Base-by-base conservation (phyloP, 1,139 yeast species). In the Sugiyamaella castrensis region DNA sequence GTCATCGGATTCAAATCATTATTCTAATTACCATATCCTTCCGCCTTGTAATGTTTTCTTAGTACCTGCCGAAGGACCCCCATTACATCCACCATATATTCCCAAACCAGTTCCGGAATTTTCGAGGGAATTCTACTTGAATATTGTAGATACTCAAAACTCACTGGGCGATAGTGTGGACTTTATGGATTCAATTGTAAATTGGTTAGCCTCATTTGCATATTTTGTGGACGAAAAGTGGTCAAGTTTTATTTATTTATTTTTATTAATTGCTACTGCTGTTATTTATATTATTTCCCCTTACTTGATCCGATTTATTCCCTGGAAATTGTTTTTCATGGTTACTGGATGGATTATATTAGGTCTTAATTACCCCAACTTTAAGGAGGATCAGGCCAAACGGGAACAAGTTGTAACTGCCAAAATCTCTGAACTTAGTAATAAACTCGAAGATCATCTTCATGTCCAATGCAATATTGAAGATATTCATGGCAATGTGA, bases 81-180 rank as follows among this genome's bases (percentile, higher is more conserved):
- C 79, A 0, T 58, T 85, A 37, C 65, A 71, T 40, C 69, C 70
- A 6, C 72, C 77, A 11, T 73, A 69, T 10, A 58, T 76, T 0
- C 94, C 95, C 1, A 80, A 78, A 53, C 95, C 95, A 0, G 86
- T 83, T 2, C 87, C 92, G 1, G 88, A 87, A 63, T 73, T 86
- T 43, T 82, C 92, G 15, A 75, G 87, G 47, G 96, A 88, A 63
- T 88, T 87, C 63, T 69, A 84, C 27, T 66, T 88, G 53, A 88
- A 88, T 64, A 71, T 87, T 58, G 87, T 95, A 0, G 96, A 88
- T 68, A 72, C 88, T 49, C 96, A 88, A 62, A 88, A 88, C 64
- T 84, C 82, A 58, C 84, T 86, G 88, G 65, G 82, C n/a, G 64
- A 82, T 13, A 87, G 82, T 61, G 80, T 84, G 9, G 66, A 70